Evolutionary conservation across 257 asterid genomes (phyloP).

Genomic region (Ehretia macrophylla): DNA sequence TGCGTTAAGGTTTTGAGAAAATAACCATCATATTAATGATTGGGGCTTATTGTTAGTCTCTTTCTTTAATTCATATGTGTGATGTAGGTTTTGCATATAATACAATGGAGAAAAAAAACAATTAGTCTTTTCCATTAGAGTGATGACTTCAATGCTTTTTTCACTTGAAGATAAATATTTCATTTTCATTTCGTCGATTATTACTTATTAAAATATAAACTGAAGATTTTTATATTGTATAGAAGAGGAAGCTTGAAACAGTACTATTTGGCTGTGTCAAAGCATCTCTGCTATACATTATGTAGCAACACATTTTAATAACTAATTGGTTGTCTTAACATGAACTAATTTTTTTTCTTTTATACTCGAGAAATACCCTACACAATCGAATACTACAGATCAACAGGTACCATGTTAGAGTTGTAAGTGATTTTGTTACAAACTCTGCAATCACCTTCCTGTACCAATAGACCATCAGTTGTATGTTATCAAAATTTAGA

Average conservation of each 20-base stretch:
- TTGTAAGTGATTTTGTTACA: too few species aligned
- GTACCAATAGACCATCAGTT: too few species aligned
- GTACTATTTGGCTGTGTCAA: slow-evolving; percentile 21
- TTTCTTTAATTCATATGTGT: not conserved
- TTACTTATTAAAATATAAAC: not conserved
- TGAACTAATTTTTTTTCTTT: too few species aligned
- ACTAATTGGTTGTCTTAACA: not conserved
- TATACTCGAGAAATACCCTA: too few species aligned
- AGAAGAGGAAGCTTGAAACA: slow-evolving; percentile 5
- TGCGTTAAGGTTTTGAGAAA: too few species aligned
- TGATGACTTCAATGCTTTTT: slow-evolving; percentile 27
- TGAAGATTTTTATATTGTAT: not conserved
- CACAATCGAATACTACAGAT: too few species aligned
- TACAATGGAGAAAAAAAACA: slow-evolving; percentile 13
- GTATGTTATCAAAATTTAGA: too few species aligned
- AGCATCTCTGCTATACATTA: not conserved
- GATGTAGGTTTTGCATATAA: not conserved
- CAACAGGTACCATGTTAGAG: too few species aligned
- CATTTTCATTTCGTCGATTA: not conserved
- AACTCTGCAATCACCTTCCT: too few species aligned
- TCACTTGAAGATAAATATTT: not conserved
- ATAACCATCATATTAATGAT: not conserved
- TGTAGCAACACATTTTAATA: not conserved
- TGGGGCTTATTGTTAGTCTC: not conserved
- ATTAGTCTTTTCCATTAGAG: slow-evolving; percentile 18